phyloP scores from a whole-genome alignment of 2,329 filamentous ascomycete species.

The Amphichorda felina region DNA sequence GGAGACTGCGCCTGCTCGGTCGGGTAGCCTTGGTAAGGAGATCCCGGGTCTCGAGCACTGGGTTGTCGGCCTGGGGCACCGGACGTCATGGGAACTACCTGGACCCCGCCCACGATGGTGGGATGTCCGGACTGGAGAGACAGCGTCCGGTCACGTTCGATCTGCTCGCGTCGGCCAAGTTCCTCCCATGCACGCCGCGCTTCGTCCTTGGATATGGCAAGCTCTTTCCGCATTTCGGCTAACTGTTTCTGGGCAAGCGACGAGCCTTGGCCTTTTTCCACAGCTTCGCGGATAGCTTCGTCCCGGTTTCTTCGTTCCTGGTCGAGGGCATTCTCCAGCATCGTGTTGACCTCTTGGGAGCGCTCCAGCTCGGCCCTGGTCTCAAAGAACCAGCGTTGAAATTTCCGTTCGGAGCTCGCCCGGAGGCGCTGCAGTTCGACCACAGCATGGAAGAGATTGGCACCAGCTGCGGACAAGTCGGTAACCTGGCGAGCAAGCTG shows the following conservation, averaged over 20 bases:
- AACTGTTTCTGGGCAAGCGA: conserved; percentile 69
- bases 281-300: conserved; percentile 53
- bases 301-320: conserved; percentile 60
- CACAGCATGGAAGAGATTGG: conserved; percentile 94
- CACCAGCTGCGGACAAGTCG: conserved; percentile 91
- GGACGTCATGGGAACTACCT: conserved; percentile 87
- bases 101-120: conserved; percentile 82
- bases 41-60: conserved; percentile 27
- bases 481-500: conserved; percentile 91
- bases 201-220: conserved; percentile 92
- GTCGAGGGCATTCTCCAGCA: conserved; percentile 65
- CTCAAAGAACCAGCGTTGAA: conserved; percentile 98
- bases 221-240: conserved; percentile 83
- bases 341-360: conserved; percentile 67
- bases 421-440: conserved; percentile 90
- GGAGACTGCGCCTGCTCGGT: conserved; percentile 25
- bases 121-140: conserved; percentile 82
- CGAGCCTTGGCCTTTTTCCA: conserved; percentile 57
- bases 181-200: conserved; percentile 95
- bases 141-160: conserved; percentile 76
- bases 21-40: conserved; percentile 16
- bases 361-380: conserved; percentile 81
- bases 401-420: conserved; percentile 92
- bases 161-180: conserved; percentile 81
- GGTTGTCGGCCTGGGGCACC: conserved; percentile 35